These are phyloP conservation scores for Polyplosphaeria fusca DNA, from an alignment of 495 filamentous ascomycete species.

Conservation along the genomic window DNA sequence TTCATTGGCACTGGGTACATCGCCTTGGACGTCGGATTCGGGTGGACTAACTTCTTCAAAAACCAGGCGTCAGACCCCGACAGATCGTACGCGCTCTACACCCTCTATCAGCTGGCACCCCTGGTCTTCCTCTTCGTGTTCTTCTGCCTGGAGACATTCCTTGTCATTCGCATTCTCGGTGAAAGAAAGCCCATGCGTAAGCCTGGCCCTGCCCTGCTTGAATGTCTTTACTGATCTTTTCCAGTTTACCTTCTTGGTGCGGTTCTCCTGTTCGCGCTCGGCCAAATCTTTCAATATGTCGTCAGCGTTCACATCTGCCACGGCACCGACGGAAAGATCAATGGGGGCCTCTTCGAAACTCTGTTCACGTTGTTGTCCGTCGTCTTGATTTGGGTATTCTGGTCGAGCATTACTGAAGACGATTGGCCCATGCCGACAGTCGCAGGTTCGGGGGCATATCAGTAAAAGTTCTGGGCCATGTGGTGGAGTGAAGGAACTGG, in stretches of 20 bases:
- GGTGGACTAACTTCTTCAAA: slow-evolving; percentile 76
- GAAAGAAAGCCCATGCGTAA: slow-evolving; percentile 83
- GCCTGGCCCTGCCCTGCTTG: background rate
- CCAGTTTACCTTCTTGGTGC: slow-evolving; percentile 72
- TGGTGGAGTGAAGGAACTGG: slow-evolving; percentile 3
- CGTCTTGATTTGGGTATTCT: slow-evolving; percentile 84
- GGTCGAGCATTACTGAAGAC: slow-evolving; percentile 98
- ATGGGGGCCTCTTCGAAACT: slow-evolving; percentile 90
- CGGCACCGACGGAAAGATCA: slow-evolving; percentile 77
- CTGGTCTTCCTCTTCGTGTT: slow-evolving; percentile 83
- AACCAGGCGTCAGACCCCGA: slow-evolving; percentile 49
- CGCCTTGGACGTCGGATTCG: slow-evolving; percentile 86
- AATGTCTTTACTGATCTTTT: slow-evolving; percentile 20
- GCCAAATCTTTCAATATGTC: slow-evolving; percentile 93
- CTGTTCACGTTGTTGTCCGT: slow-evolving; percentile 85
- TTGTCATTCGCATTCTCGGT: slow-evolving; percentile 80
- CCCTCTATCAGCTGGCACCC: slow-evolving; percentile 87
- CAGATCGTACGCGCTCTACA: slow-evolving; percentile 82
- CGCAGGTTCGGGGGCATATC: slow-evolving; percentile 44
- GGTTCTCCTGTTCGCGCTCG: slow-evolving; percentile 78
- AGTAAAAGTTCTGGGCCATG: slow-evolving; percentile 36
- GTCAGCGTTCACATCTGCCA: slow-evolving; percentile 86
- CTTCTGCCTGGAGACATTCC: slow-evolving; percentile 73
- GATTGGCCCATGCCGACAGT: slow-evolving; percentile 80
- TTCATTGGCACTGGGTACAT: slow-evolving; percentile 96